phyloP scores from a whole-genome alignment of 148 eudicot genomes.

The Suaeda aralocaspica region DNA sequence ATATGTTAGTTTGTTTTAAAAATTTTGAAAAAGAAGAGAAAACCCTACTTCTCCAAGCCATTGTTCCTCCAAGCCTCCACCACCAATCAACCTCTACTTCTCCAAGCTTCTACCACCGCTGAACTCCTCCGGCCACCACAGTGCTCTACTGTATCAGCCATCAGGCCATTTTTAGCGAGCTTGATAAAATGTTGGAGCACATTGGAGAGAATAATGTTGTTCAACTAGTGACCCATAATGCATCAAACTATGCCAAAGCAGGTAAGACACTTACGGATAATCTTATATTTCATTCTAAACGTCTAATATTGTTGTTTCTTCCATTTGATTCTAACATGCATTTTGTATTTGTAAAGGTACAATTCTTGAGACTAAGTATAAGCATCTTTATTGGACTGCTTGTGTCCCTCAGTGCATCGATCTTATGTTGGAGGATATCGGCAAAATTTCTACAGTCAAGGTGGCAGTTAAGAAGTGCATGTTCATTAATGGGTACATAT shows the following conservation, averaged over 20 bases:
- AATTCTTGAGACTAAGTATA: slow-evolving; percentile 2
- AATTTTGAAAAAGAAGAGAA: too few relatives aligned
- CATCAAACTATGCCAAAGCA: slow-evolving; percentile 9
- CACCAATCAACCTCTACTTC: too few relatives aligned
- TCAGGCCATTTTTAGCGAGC: too few relatives aligned
- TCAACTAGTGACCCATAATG: too few relatives aligned
- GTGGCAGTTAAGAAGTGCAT: slow-evolving; percentile 1
- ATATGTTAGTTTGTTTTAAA: too few relatives aligned
- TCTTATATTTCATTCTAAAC: background rate
- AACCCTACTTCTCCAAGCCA: too few relatives aligned
- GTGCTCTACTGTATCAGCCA: too few relatives aligned
- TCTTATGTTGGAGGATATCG: slow-evolving; percentile 1
- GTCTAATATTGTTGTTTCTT: background rate
- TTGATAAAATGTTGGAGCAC: too few relatives aligned
- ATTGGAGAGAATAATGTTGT: too few relatives aligned
- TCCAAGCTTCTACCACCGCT: too few relatives aligned
- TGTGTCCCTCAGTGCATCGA: slow-evolving; percentile 16
- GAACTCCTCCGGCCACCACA: too few relatives aligned
- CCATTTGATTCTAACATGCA: background rate
- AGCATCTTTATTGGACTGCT: slow-evolving; percentile 6
- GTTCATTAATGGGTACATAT: slow-evolving; percentile 5
- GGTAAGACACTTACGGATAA: background rate
- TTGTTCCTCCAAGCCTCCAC: too few relatives aligned
- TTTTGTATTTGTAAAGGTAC: background rate
- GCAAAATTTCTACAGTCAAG: background rate